Evolutionary conservation across 768 basidiomycete species (phyloP).

Genomic region (Suillus spraguei): DNA sequence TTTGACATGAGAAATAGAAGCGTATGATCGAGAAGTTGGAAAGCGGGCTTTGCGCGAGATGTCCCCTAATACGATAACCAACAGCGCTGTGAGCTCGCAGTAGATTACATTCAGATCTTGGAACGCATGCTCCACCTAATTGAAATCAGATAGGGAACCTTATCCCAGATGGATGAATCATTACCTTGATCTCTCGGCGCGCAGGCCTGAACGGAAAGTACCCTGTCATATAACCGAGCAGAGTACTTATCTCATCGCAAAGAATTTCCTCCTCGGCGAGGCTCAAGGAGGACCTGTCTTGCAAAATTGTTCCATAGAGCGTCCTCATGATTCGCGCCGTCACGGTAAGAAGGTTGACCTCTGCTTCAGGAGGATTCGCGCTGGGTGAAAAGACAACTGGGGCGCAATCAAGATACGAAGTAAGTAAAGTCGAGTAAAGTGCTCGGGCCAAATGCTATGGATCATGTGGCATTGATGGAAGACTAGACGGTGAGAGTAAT

Average conservation of each 20-base stretch:
- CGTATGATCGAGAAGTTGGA: slow-evolving; percentile 16
- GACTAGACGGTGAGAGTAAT: slow-evolving; percentile 20
- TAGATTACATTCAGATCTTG: slow-evolving; percentile 77
- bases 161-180: slow-evolving; percentile 5
- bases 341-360: slow-evolving; percentile 59
- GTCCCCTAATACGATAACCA: slow-evolving; percentile 42
- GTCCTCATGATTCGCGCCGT: slow-evolving; percentile 58
- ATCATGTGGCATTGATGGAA: slow-evolving; percentile 9
- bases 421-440: slow-evolving; percentile 77
- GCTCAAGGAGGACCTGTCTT: slow-evolving; percentile 41
- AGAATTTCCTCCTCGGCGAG: slow-evolving; percentile 24
- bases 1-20: slow-evolving; percentile 22
- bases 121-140: slow-evolving; percentile 63
- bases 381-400: slow-evolving; percentile 79
- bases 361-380: slow-evolving; percentile 56
- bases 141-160: not conserved
- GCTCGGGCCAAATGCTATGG: slow-evolving; percentile 67
- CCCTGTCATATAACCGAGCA: slow-evolving; percentile 74
- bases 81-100: slow-evolving; percentile 73
- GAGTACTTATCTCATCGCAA: slow-evolving; percentile 51
- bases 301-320: slow-evolving; percentile 61
- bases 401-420: slow-evolving; percentile 86
- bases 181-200: slow-evolving; percentile 61
- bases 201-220: slow-evolving; percentile 80
- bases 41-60: slow-evolving; percentile 10